Conservation (phyloP, 139 green algal species). For the Chlorella sp. region DNA sequence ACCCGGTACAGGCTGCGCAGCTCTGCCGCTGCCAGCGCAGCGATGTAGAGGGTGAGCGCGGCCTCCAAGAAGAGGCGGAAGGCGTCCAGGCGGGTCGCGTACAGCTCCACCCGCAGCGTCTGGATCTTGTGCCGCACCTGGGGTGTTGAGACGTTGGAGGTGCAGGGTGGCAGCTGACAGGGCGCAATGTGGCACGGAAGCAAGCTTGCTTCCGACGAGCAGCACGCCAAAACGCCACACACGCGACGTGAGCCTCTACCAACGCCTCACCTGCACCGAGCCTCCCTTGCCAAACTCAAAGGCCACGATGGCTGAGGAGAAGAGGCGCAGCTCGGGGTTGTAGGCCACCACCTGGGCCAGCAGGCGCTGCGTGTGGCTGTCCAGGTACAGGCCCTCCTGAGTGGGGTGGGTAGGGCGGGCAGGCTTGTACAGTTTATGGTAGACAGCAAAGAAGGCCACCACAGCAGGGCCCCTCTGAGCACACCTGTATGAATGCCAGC, state of each 20-base stretch:
- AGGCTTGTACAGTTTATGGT: no score
- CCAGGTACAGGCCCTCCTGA: conserved; percentile 75
- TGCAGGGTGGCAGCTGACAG: no score
- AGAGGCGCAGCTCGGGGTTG: conserved; percentile 83
- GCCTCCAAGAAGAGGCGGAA: conserved; percentile 72
- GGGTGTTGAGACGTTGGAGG: no score
- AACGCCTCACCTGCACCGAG: conserved; percentile 68
- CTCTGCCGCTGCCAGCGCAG: no score
- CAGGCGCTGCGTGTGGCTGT: conserved; percentile 66
- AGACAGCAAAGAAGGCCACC: no score
- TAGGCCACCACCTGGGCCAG: conserved; percentile 82
- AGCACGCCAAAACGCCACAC: no score
- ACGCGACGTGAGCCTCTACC: no score
- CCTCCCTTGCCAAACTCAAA: conserved; percentile 77
- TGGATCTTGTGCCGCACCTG: conserved; percentile 72
- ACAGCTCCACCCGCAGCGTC: conserved; percentile 79
- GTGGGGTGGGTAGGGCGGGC: no score
- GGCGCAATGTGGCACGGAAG: no score
- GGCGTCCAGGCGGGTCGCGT: conserved; percentile 56
- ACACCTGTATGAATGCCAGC: no score
- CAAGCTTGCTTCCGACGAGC: no score
- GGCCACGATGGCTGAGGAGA: conserved; percentile 54
- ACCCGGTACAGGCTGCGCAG: conserved; percentile 32
- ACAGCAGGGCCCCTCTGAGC: no score
- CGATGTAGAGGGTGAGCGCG: conserved; percentile 65